A percentile compares a stretch with the other conserved stretches of the same genome.
These are phyloP conservation scores for Scenedesmus sp. DNA, from an alignment of 163 green algal species.

Conservation along the genomic window DNA sequence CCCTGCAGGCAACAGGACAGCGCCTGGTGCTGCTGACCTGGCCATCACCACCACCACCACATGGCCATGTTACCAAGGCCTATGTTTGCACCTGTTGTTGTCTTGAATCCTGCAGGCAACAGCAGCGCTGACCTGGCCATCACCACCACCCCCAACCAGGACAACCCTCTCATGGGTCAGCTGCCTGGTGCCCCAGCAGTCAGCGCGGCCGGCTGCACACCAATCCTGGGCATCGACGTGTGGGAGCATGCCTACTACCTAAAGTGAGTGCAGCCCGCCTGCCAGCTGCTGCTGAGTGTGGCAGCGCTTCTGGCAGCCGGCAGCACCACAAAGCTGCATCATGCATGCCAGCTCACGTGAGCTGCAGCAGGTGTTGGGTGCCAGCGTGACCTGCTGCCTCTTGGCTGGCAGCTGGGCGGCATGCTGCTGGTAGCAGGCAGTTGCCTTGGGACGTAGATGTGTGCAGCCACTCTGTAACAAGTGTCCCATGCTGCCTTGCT, in stretches of 20 bases:
- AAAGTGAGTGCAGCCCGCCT: conserved; percentile 39
- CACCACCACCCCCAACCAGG: conserved; percentile 53
- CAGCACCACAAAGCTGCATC: no score
- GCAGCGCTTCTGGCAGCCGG: no score
- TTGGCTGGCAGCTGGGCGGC: neutral
- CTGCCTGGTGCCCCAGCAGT: conserved; percentile 26
- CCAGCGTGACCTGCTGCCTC: neutral
- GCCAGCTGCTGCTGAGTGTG: no score
- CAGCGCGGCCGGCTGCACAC: conserved; percentile 45
- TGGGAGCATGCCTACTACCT: conserved; percentile 71
- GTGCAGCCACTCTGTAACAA: no score
- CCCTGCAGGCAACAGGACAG: neutral
- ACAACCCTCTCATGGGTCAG: conserved; percentile 57
- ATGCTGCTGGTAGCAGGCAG: no score
- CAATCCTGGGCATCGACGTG: conserved; percentile 83
- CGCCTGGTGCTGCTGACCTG: neutral
- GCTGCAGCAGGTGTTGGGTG: no score
- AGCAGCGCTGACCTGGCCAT: conserved; percentile 6
- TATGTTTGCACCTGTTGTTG: no score
- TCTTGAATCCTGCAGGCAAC: neutral
- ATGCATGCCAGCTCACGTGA: no score
- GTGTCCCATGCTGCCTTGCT: neutral
- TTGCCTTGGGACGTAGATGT: no score
- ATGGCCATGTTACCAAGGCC: no score
- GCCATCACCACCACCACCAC: no score